Conservation (phyloP, 176 grass and related monocot genomes). For the Guadua angustifolia region DNA sequence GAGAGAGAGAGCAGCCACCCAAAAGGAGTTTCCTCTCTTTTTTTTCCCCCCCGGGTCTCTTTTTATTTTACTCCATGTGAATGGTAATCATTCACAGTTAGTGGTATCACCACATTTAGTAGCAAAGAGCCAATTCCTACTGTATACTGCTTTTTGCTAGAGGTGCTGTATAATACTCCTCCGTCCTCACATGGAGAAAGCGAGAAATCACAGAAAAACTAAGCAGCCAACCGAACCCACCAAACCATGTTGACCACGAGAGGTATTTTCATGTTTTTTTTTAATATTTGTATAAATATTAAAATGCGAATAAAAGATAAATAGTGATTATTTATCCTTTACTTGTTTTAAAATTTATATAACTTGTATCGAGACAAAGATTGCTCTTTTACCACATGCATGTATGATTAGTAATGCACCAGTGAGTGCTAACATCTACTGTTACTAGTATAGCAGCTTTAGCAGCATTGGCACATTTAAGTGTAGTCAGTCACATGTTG, state of each 20-base stretch:
- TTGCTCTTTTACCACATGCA: constrained; percentile 18
- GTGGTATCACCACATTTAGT: not conserved
- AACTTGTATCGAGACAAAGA: too few species aligned
- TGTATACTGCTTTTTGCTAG: not conserved
- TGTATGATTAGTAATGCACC: not conserved
- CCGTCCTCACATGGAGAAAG: not conserved
- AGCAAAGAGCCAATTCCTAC: not conserved
- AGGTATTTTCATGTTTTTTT: too few species aligned
- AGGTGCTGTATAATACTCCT: not conserved
- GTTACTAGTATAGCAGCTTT: not conserved
- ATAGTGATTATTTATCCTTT: too few species aligned
- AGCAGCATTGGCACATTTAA: constrained; percentile 4
- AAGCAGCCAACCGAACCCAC: not conserved
- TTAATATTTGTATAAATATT: too few species aligned
- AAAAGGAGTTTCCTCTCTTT: not conserved
- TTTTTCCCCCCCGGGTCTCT: not conserved
- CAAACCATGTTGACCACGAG: too few species aligned
- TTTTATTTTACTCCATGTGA: not conserved
- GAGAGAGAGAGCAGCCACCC: not conserved
- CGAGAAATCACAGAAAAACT: not conserved
- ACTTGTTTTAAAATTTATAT: too few species aligned
- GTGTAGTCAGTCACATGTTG: constrained; percentile 28
- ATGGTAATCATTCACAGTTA: not conserved
- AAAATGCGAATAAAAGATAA: too few species aligned
- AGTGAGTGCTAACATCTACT: not conserved